These are phyloP conservation scores for Lepiota subincarnata DNA, from an alignment of 768 basidiomycete species.

Conservation along the genomic window DNA sequence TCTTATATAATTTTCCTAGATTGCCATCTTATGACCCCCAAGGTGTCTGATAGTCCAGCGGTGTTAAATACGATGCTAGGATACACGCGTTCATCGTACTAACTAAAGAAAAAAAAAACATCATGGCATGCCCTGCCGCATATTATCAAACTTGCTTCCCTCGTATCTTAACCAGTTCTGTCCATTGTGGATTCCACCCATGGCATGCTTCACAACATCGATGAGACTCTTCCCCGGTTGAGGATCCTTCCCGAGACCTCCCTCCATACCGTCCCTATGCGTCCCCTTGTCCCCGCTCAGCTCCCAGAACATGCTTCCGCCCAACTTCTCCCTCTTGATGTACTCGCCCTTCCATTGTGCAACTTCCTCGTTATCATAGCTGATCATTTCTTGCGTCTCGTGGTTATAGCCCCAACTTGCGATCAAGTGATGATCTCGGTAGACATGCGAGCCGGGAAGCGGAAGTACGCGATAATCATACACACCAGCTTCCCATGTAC, in stretches of 20 bases:
- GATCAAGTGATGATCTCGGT: slow-evolving; percentile 59
- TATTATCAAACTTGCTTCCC: slow-evolving; percentile 74
- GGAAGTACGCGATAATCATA: slow-evolving; percentile 94
- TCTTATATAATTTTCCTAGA: not conserved
- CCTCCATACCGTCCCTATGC: slow-evolving; percentile 67
- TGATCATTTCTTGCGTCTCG: slow-evolving; percentile 71
- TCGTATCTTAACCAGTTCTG: slow-evolving; percentile 85
- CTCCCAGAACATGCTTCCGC: slow-evolving; percentile 96
- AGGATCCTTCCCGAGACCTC: slow-evolving; percentile 68
- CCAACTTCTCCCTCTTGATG: slow-evolving; percentile 70
- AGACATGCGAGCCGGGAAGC: slow-evolving; percentile 60
- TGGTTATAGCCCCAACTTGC: slow-evolving; percentile 88
- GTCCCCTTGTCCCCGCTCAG: slow-evolving; percentile 81
- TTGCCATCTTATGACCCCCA: not conserved
- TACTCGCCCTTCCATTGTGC: slow-evolving; percentile 75
- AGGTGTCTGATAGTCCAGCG: not conserved
- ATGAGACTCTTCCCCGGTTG: slow-evolving; percentile 72
- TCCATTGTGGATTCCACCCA: slow-evolving; percentile 44
- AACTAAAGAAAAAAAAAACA: not conserved
- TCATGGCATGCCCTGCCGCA: slow-evolving; percentile 62
- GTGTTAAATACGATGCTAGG: not conserved
- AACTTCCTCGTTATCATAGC: slow-evolving; percentile 71
- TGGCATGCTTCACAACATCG: slow-evolving; percentile 68
- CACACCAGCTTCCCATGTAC: slow-evolving; percentile 88
- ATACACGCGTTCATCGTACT: no score